Percentiles rank a stretch among this genome's conserved stretches.
phyloP scores from a whole-genome alignment of 441 rosid species.

The Arabidopsis hybrid region DNA sequence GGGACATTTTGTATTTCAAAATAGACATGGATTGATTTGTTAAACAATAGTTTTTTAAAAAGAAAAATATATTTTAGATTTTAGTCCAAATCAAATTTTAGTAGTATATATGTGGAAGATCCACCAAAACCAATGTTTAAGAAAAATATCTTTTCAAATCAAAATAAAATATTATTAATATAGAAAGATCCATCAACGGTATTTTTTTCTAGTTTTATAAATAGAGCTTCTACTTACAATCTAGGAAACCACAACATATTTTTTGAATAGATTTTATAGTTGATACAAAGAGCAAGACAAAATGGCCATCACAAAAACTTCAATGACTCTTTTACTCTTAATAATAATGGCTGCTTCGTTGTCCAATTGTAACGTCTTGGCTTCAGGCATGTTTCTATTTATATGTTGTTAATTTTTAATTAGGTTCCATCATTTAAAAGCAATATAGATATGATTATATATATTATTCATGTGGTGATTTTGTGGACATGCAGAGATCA shows the following conservation, averaged over 20 bases:
- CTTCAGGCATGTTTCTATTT: not conserved
- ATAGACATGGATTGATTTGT: too few species aligned
- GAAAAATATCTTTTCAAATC: too few species aligned
- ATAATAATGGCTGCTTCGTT: constrained; percentile 8
- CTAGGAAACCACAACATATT: not conserved
- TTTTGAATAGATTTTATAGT: not conserved
- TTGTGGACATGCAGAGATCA: constrained; percentile 5
- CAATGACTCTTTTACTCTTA: not conserved
- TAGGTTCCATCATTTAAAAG: not conserved
- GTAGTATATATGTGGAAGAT: not conserved
- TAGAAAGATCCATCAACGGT: not conserved
- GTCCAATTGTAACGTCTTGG: not conserved
- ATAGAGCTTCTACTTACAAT: not conserved
- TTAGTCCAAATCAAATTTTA: too few species aligned
- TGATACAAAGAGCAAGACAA: not conserved
- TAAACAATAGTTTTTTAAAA: too few species aligned
- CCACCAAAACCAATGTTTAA: not conserved
- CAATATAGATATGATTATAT: not conserved
- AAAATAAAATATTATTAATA: not conserved
- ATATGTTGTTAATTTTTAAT: not conserved
- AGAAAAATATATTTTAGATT: too few species aligned
- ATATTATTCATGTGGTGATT: not conserved
- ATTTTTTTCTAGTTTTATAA: not conserved
- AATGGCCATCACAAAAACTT: constrained; percentile 8
- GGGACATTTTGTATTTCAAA: too few species aligned